Conservation (phyloP, 495 filamentous ascomycete genomes). For the Hyaloscypha variabilis region DNA sequence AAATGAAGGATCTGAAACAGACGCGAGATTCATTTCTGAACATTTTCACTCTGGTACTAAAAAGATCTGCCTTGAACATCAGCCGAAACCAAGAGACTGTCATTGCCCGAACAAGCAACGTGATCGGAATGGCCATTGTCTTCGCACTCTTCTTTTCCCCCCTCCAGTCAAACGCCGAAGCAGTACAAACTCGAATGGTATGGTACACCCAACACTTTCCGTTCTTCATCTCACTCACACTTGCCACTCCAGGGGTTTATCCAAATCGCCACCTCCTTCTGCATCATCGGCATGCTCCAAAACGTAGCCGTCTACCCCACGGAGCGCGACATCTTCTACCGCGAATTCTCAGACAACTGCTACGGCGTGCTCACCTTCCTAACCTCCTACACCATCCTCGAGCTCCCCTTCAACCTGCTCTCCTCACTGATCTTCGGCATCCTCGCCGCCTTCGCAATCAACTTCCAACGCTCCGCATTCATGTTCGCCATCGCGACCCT, state of each 20-base stretch:
- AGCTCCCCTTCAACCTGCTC: constrained; percentile 2
- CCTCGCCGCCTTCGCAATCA: not conserved
- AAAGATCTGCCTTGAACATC: not conserved
- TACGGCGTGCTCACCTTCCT: not conserved
- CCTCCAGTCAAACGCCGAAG: constrained; percentile 6
- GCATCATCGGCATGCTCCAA: constrained; percentile 6
- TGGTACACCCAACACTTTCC: not conserved
- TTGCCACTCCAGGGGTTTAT: not conserved
- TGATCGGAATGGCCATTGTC: constrained; percentile 1
- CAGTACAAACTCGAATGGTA: constrained; percentile 10
- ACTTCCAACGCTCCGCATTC: not conserved
- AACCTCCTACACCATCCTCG: not conserved
- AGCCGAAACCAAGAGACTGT: constrained; percentile 4
- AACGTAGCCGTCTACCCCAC: constrained; percentile 1
- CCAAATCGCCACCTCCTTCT: constrained; percentile 3
- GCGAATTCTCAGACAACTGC: constrained; percentile 3
- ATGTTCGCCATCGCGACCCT: not conserved
- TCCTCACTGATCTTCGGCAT: not conserved
- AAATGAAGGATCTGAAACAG: not conserved
- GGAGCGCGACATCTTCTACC: constrained; percentile 3
- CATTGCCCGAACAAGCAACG: constrained; percentile 3
- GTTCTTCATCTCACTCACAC: too few species aligned
- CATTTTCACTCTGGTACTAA: not conserved
- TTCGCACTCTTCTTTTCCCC: not conserved
- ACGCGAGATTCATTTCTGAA: not conserved